Evolutionary conservation across 176 grass and related monocot species (phyloP), one percentile per base, ranked within the genome.

Genomic region (Aechmea fasciata): DNA sequence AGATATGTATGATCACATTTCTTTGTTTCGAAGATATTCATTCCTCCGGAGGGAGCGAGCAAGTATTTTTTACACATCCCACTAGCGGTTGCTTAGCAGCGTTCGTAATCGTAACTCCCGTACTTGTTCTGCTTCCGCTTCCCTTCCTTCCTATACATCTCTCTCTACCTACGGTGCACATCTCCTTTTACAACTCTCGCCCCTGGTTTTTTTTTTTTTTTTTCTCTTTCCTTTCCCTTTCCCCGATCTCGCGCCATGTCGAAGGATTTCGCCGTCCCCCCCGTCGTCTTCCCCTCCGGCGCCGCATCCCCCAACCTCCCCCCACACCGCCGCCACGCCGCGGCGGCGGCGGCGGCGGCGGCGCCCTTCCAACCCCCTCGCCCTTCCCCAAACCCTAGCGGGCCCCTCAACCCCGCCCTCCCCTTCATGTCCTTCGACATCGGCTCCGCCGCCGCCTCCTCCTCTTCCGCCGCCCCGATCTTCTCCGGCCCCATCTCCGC

Each of bases 341-440:
- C 68, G 14, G 75, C 79, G 18, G 0, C 74, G 33, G 68, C 80
- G 13, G 26, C 79, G 10, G 48, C 80, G 0, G 77, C 74, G 7
- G 85, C 85, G 48, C 77, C 85, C 48, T 91, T 91, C 78, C 88
- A 87, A 63, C 78, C 83, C 8, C 85, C 88, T 57, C 83, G 92
- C 24, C 88, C 92, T 17, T 74, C 85, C 20, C 81, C 80, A 48
- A 80, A 88, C 3, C 73, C 71, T 13, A 11, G 63, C 0, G 72
- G 47, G 20, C 15, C 70, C 20, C 57, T 79, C 67, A 88, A 91
- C 77, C 78, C 75, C 11, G 66, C 81, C 19, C 83, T 96, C 15
- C 92, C 92, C 51, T 96, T 96, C 81, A 96, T 96, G 92, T 89
- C 92, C 80, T 91, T 89, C 66, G 92, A 96, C 14, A 81, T 91